Evolutionary conservation across 306 rosid genomes (phyloP).

Genomic region (Medicago arabica): DNA sequence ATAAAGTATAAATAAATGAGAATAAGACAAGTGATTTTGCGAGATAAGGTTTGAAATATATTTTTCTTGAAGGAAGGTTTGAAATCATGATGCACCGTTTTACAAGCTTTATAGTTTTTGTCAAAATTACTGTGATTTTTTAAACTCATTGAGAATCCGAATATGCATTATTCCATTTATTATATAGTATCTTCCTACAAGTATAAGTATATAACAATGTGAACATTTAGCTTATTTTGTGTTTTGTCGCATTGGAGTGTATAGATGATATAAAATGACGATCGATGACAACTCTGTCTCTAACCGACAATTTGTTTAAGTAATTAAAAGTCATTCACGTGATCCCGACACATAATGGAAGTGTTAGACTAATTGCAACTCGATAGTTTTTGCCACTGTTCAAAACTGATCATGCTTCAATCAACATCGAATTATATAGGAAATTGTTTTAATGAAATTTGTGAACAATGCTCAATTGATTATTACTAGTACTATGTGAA

Average conservation of each 20-base stretch:
- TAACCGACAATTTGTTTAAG: neutral
- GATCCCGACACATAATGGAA: constrained; percentile 19
- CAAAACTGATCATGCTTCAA: constrained; percentile 24
- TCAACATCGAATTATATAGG: constrained; percentile 28
- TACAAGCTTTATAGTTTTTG: no score
- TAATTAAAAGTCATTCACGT: constrained; percentile 8
- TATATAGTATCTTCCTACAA: neutral
- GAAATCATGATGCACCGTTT: no score
- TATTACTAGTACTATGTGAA: neutral
- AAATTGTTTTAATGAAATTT: neutral
- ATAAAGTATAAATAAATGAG: neutral
- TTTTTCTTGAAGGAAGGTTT: no score
- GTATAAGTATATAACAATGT: no score
- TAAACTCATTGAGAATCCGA: no score
- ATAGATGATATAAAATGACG: neutral
- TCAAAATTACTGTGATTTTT: no score
- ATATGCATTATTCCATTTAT: no score
- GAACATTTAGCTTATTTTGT: neutral
- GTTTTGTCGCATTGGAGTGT: neutral
- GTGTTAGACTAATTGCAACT: constrained; percentile 4
- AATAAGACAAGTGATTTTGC: neutral
- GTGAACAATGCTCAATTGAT: neutral
- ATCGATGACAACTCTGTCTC: neutral
- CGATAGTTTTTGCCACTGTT: constrained; percentile 19
- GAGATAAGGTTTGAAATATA: neutral